Percentiles rank a stretch among this genome's conserved stretches.
These are phyloP conservation scores for Moesziomyces sp. DNA, from an alignment of 1,284 basidiomycete genomes.

Conservation along the genomic window DNA sequence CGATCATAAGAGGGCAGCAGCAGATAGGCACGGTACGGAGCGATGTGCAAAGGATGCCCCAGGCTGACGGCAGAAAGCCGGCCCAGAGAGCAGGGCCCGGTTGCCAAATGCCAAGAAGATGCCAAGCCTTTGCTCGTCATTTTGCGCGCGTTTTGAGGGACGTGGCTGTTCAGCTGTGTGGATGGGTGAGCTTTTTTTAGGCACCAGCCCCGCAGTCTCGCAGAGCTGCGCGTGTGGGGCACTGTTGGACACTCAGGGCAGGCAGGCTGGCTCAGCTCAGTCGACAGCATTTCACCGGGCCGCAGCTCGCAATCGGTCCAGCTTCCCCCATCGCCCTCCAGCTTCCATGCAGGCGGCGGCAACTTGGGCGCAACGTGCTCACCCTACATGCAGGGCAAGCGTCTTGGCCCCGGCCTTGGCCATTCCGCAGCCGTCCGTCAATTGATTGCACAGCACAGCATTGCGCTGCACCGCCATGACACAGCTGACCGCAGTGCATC, in stretches of 20 bases:
- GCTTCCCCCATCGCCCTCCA: conserved; percentile 1
- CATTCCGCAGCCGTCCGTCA: too few species aligned
- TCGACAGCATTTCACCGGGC: neutral
- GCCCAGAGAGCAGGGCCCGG: neutral
- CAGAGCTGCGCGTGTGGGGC: neutral
- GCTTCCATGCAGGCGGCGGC: conserved; percentile 10
- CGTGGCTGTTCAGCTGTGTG: neutral
- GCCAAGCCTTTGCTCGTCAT: conserved; percentile 37
- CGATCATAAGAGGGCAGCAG: too few species aligned
- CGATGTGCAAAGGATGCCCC: too few species aligned
- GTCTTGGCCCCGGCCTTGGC: conserved; percentile 5
- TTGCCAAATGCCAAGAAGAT: conserved; percentile 21
- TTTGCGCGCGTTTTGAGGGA: neutral
- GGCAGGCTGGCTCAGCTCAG: neutral
- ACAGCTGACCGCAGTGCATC: neutral
- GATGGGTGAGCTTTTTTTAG: conserved; percentile 3
- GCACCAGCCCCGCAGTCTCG: neutral
- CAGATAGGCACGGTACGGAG: too few species aligned
- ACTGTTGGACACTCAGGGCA: conserved; percentile 7
- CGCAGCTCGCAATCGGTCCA: too few species aligned
- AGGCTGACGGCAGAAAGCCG: too few species aligned
- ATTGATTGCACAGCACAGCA: too few species aligned
- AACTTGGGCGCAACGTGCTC: conserved; percentile 20
- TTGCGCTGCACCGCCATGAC: conserved; percentile 4
- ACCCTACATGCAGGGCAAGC: neutral